Percentiles rank a stretch among this genome's conserved stretches.
Conservation (phyloP, 768 basidiomycete genomes). For the Trametes coccinea region DNA sequence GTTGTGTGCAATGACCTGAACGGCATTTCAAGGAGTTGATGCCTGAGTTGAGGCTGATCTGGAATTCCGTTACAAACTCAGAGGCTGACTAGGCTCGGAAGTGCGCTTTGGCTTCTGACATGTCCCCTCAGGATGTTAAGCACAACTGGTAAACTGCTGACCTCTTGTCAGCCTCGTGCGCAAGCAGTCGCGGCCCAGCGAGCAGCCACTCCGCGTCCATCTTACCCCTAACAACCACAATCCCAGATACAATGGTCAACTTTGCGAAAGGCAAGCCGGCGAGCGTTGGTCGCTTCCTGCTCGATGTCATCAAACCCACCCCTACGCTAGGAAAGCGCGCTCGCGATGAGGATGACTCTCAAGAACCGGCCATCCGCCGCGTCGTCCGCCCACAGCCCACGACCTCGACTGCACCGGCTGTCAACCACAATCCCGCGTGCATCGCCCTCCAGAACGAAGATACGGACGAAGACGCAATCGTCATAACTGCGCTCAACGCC, state of each 20-base stretch:
- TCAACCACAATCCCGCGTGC: conserved; percentile 26
- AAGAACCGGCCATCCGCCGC: conserved; percentile 14
- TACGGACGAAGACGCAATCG: conserved; percentile 51
- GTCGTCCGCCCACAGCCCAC: neutral
- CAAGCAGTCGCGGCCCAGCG: neutral
- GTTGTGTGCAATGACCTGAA: too few species aligned
- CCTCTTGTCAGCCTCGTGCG: neutral
- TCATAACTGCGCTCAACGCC: conserved; percentile 59
- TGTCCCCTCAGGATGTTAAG: too few species aligned
- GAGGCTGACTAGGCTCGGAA: too few species aligned
- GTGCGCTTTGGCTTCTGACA: too few species aligned
- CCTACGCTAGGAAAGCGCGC: conserved; percentile 33
- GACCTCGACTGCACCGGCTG: neutral
- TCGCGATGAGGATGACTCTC: conserved; percentile 21
- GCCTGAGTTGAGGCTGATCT: too few species aligned
- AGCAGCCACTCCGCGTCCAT: neutral
- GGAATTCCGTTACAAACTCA: too few species aligned
- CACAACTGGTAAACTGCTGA: too few species aligned
- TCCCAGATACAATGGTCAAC: conserved; percentile 9
- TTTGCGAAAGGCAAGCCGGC: conserved; percentile 25
- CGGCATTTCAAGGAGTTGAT: too few species aligned
- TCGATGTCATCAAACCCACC: conserved; percentile 40
- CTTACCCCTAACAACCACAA: neutral
- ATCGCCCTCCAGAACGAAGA: conserved; percentile 65
- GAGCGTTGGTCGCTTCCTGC: conserved; percentile 42